Evolutionary conservation across 2,329 filamentous ascomycete species (phyloP).

Genomic region (Hortaea werneckii): DNA sequence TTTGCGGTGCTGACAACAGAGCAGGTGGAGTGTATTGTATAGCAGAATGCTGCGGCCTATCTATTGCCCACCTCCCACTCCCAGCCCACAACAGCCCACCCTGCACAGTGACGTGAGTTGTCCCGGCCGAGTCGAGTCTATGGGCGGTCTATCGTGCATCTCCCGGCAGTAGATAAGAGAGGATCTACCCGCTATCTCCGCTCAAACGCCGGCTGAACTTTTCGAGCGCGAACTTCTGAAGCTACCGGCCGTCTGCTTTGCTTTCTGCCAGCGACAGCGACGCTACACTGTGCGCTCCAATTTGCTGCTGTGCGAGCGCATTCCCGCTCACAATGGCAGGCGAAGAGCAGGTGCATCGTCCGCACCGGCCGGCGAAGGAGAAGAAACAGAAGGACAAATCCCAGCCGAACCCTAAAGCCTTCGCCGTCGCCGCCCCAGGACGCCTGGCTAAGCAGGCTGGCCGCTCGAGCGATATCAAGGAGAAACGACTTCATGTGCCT

Average conservation of each 20-base stretch:
- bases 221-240: not conserved
- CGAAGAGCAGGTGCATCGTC: slow-evolving; percentile 65
- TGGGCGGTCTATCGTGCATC: too few species aligned
- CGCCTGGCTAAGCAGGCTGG: slow-evolving; percentile 66
- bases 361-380: slow-evolving; percentile 79
- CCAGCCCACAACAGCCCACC: too few species aligned
- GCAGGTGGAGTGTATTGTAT: too few species aligned
- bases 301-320: too few species aligned
- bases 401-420: slow-evolving; percentile 82
- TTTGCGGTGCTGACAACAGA: too few species aligned
- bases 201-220: not conserved
- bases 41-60: too few species aligned
- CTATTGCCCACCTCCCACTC: too few species aligned
- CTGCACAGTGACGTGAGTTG: too few species aligned
- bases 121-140: too few species aligned
- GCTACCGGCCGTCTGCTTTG: slow-evolving; percentile 3
- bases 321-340: slow-evolving; percentile 24
- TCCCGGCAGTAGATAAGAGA: too few species aligned
- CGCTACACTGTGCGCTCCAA: too few species aligned
- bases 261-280: too few species aligned
- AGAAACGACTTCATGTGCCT: slow-evolving; percentile 91
- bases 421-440: slow-evolving; percentile 73
- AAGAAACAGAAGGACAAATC: slow-evolving; percentile 58
- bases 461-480: slow-evolving; percentile 72
- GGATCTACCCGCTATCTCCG: not conserved